Base-by-base conservation (phyloP, 164 flowering plant species). In the Dillenia turbinata region DNA sequence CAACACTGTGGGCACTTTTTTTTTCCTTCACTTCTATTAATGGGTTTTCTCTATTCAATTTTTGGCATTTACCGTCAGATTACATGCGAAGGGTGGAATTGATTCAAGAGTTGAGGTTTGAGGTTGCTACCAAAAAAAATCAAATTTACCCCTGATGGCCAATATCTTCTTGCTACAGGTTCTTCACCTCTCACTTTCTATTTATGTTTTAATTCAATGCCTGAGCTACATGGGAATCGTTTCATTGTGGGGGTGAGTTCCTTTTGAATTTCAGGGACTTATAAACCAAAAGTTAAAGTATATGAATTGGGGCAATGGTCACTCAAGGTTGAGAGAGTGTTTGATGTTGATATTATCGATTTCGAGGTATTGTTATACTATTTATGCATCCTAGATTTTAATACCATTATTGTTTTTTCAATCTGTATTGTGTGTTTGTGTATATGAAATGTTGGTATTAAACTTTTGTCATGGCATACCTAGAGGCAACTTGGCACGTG, bases 231-330 rank as follows among this genome's bases (percentile, higher is more conserved):
- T 51, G 55, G 44, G 50, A 22, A 53, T 22, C 12, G 1, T 16
- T 9, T 58, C 12, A 45, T 24, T 43, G 5, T 19, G 48, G 57
- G 63, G 53, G 2, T 53, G 46, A 6, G 10, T 61, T 22, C 40
- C 6, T 46, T 19, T 59, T 64, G 62, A 60, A 54, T 49, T 70
- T 26, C 65, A 90, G 97, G 96, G 67, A 85, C 86, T 56, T 94
- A 94, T 60, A 97, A 97, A 14, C 97, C 99, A 50, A 96, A 89
- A 74, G 78, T 94, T 56, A 91, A 94, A 79, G 97, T 91, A 5
- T 94, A 86, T 68, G 96, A 91, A 74, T 73, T 89, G 7, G 79
- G 86, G 70, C 81, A 94, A 57, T 70, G 83, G 40, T 64, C 95
- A 0, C 62, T 94, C 83, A 94, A 94, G 88, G 91, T 94, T 66